Percentiles rank a stretch among this genome's conserved stretches.
Conservation (phyloP, 139 green algal genomes). For the Tetraselmis chui region DNA sequence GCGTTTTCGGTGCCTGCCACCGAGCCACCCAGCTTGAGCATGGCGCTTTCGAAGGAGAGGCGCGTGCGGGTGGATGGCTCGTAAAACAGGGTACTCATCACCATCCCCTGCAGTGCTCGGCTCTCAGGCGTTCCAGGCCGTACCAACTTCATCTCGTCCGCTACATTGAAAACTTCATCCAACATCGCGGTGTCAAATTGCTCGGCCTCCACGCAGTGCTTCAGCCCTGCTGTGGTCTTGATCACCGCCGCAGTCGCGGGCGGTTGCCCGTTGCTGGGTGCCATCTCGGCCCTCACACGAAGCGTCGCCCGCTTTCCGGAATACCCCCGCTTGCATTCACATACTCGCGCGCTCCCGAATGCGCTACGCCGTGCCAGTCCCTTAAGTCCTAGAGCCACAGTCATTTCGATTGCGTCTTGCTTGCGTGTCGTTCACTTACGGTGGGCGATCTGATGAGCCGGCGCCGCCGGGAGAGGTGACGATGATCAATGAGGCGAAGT, state of each 20-base stretch:
- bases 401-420: too few relatives aligned
- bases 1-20: slow-evolving; percentile 95
- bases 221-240: background rate
- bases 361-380: too few relatives aligned
- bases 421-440: too few relatives aligned
- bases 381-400: too few relatives aligned
- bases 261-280: background rate
- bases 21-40: slow-evolving; percentile 83
- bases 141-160: slow-evolving; percentile 19
- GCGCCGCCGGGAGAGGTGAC: too few relatives aligned
- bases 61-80: slow-evolving; percentile 97
- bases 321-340: too few relatives aligned
- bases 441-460: too few relatives aligned
- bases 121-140: slow-evolving; percentile 46
- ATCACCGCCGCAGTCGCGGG: background rate
- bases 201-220: background rate
- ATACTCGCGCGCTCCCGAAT: too few relatives aligned
- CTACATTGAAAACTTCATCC: background rate
- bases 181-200: background rate
- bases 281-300: background rate
- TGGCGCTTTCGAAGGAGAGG: slow-evolving; percentile 95
- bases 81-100: slow-evolving; percentile 99
- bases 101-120: slow-evolving; percentile 68
- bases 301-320: too few relatives aligned
- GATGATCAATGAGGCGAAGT: too few relatives aligned